Percentiles rank a stretch among this genome's conserved stretches.
phyloP scores from a whole-genome alignment of 768 basidiomycete species.

The Leccinum arenicola region DNA sequence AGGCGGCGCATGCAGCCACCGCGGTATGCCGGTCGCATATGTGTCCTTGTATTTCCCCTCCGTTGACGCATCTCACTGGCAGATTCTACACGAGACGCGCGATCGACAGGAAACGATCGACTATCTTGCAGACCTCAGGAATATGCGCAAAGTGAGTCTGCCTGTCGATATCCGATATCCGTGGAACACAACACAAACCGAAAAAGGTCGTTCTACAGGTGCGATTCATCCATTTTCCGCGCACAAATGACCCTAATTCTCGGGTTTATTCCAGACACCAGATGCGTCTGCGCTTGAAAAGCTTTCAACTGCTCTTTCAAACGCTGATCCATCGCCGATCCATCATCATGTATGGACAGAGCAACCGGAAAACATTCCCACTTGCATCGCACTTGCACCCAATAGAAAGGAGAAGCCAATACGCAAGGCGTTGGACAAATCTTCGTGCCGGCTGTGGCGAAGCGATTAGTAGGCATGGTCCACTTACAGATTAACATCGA shows the following conservation, averaged over 20 bases:
- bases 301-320: conserved; percentile 30
- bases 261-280: conserved; percentile 26
- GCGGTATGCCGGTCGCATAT: conserved; percentile 27
- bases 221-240: not conserved
- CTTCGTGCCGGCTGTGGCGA: conserved; percentile 38
- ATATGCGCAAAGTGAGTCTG: conserved; percentile 41
- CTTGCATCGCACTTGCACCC: conserved; percentile 43
- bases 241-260: no score
- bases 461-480: conserved; percentile 10
- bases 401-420: conserved; percentile 37
- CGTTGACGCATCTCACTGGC: not conserved
- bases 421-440: conserved; percentile 42
- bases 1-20: conserved; percentile 42
- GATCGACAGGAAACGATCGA: conserved; percentile 36
- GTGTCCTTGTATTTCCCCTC: not conserved
- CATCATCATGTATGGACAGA: conserved; percentile 43
- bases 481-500: not conserved
- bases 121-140: conserved; percentile 37
- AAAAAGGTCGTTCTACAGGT: conserved; percentile 43
- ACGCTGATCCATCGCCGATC: conserved; percentile 24
- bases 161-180: not conserved
- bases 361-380: conserved; percentile 41
- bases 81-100: conserved; percentile 42
- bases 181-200: not conserved
- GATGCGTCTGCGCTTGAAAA: conserved; percentile 32